These are phyloP conservation scores for Pythium scleroteichum DNA, from an alignment of 352 stramenopile species.

Conservation along the genomic window DNA sequence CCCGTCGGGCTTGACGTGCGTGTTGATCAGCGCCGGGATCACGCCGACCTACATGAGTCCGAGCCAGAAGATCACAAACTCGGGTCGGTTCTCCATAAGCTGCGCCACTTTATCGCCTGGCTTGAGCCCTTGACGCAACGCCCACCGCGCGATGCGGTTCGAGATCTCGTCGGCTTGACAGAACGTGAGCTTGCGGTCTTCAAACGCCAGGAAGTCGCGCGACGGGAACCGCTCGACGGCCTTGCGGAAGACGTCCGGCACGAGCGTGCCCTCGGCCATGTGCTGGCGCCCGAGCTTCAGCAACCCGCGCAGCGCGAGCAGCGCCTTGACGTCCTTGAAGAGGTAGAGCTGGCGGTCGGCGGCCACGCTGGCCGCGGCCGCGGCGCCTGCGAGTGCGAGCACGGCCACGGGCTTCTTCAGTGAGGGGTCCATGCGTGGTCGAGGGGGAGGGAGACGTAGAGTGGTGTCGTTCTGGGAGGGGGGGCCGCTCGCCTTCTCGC, in stretches of 20 bases:
- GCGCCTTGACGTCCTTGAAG: slow-evolving; percentile 49
- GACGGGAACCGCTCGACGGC: slow-evolving; percentile 51
- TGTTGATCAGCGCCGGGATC: slow-evolving; percentile 84
- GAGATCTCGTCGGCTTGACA: slow-evolving; percentile 54
- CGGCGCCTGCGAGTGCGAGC: not conserved
- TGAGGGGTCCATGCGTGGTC: no score
- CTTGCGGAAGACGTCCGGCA: slow-evolving; percentile 64
- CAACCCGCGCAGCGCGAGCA: slow-evolving; percentile 31
- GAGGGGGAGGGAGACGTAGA: no score
- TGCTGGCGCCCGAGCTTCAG: slow-evolving; percentile 42
- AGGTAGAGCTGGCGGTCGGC: slow-evolving; percentile 35
- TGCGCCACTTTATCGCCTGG: slow-evolving; percentile 67
- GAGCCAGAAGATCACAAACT: slow-evolving; percentile 82
- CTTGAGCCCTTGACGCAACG: slow-evolving; percentile 40
- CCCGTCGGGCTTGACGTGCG: slow-evolving; percentile 52
- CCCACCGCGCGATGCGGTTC: slow-evolving; percentile 85
- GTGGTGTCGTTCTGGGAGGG: no score
- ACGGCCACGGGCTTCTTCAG: slow-evolving; percentile 8
- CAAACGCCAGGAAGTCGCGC: slow-evolving; percentile 63
- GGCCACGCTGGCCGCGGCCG: slow-evolving; percentile 24
- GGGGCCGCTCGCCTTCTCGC: no score
- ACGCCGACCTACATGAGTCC: slow-evolving; percentile 82
- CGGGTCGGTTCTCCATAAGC: slow-evolving; percentile 83
- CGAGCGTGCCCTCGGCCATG: slow-evolving; percentile 33
- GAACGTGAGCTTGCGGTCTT: slow-evolving; percentile 51